These are phyloP conservation scores for Fusarium heterosporum DNA, from an alignment of 2,329 filamentous ascomycete genomes.

Conservation along the genomic window DNA sequence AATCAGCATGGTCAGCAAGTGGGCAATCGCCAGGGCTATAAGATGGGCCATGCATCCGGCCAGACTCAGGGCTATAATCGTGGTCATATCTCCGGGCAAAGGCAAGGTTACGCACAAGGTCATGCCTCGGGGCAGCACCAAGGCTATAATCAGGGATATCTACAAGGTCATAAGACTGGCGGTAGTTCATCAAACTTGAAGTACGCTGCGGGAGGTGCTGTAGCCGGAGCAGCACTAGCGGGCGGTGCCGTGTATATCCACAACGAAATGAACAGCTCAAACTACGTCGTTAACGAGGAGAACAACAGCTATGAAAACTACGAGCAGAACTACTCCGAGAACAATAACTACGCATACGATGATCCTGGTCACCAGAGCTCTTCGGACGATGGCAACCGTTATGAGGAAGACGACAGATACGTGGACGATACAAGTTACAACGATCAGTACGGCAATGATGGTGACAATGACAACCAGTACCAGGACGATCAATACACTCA, in stretches of 20 bases:
- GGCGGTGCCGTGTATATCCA: slow-evolving; percentile 9
- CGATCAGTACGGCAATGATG: not conserved
- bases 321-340: not conserved
- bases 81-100: not conserved
- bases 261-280: slow-evolving; percentile 15
- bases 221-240: not conserved
- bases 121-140: not conserved
- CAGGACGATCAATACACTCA: not conserved
- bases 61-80: not conserved
- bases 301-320: slow-evolving; percentile 1
- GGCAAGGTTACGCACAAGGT: not conserved
- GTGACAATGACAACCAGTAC: not conserved
- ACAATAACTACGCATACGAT: not conserved
- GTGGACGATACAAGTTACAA: not conserved
- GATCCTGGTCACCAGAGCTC: not conserved
- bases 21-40: slow-evolving; percentile 4
- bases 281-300: slow-evolving; percentile 8
- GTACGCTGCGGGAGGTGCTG: slow-evolving; percentile 5
- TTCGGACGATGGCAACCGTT: not conserved
- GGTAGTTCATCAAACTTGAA: slow-evolving; percentile 11
- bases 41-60: not conserved
- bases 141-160: not conserved
- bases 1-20: slow-evolving; percentile 4
- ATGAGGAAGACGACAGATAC: not conserved
- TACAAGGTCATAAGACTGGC: slow-evolving; percentile 6